phyloP scores from a whole-genome alignment of 148 eudicot genomes.

The Diospyros kaki region DNA sequence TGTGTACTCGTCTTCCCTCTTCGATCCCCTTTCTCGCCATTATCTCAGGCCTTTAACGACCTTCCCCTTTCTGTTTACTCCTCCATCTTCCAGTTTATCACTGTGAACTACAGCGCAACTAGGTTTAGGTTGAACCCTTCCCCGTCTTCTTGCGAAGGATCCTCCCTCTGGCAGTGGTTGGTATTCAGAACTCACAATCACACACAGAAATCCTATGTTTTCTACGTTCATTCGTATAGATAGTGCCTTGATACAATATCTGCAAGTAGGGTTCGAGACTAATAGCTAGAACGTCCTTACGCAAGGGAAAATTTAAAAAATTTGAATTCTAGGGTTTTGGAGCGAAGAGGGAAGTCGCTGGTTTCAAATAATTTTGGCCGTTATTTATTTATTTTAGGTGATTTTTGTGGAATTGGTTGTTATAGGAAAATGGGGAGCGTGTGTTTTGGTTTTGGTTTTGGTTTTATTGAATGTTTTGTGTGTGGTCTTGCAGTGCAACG shows the following conservation, averaged over 20 bases:
- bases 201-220: too few relatives aligned
- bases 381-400: neutral
- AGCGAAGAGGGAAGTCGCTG: neutral
- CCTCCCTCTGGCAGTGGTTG: too few relatives aligned
- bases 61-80: neutral
- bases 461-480: neutral
- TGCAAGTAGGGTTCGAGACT: neutral
- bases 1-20: neutral
- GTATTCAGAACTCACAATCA: too few relatives aligned
- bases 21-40: slow-evolving; percentile 15
- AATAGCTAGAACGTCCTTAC: neutral
- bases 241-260: neutral
- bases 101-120: neutral
- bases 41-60: neutral
- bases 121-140: too few relatives aligned
- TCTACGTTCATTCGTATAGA: too few relatives aligned
- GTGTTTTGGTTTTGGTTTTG: neutral
- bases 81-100: neutral
- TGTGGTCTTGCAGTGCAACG: slow-evolving; percentile 1
- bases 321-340: slow-evolving; percentile 11
- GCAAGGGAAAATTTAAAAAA: neutral
- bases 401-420: neutral
- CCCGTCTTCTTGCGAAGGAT: too few relatives aligned
- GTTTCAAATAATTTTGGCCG: neutral
- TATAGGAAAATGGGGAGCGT: neutral